Conservation (phyloP, 2,329 filamentous ascomycete species). For the Fusarium tanahbumbuense region DNA sequence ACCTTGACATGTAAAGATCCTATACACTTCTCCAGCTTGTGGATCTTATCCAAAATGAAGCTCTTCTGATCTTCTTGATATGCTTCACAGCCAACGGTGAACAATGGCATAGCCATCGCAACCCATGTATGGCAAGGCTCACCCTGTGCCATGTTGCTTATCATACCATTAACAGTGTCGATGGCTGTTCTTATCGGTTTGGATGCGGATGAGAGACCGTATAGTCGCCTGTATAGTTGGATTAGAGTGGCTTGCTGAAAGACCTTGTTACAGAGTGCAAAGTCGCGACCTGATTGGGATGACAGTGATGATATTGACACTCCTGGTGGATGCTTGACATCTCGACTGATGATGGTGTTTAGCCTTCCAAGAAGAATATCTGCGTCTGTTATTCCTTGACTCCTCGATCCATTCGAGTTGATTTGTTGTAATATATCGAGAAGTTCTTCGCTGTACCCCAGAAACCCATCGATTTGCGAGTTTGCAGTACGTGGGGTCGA, state of each 20-base stretch:
- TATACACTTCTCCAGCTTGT: constrained; percentile 43
- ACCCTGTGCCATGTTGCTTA: constrained; percentile 45
- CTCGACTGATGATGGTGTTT: constrained; percentile 43
- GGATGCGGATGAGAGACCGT: constrained; percentile 33
- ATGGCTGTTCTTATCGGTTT: constrained; percentile 36
- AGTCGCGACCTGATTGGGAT: constrained; percentile 41
- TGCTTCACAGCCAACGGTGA: constrained; percentile 46
- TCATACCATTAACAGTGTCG: constrained; percentile 34
- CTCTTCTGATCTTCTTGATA: constrained; percentile 35
- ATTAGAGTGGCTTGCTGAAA: constrained; percentile 47
- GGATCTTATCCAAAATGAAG: constrained; percentile 44
- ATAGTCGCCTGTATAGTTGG: constrained; percentile 43
- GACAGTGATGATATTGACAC: constrained; percentile 41
- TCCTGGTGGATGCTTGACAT: constrained; percentile 25
- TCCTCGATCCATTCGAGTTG: constrained; percentile 1
- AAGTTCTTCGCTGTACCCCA: constrained; percentile 47
- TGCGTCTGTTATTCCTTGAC: constrained; percentile 1
- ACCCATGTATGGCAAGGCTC: constrained; percentile 49
- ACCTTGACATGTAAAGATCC: constrained; percentile 45
- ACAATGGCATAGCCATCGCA: constrained; percentile 48
- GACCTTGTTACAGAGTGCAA: constrained; percentile 42
- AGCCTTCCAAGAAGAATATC: constrained; percentile 41
- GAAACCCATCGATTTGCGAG: constrained; percentile 45
- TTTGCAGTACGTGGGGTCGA: fast-evolving
- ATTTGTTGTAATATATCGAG: constrained; percentile 44